Base-by-base conservation (phyloP, 2,329 filamentous ascomycete species). In the Botrytis pseudocinerea region DNA sequence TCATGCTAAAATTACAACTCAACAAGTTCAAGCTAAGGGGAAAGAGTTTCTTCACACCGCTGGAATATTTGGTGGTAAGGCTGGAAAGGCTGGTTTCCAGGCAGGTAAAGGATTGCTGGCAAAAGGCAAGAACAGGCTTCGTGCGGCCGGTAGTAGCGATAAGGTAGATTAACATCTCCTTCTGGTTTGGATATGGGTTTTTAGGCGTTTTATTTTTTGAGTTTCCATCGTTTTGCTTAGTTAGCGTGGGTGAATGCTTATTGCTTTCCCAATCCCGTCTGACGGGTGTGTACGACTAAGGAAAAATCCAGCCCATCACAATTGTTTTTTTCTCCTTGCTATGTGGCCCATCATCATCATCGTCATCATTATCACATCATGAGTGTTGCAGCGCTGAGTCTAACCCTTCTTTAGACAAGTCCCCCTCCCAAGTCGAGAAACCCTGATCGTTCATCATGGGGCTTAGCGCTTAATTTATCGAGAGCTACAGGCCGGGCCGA, bases 101-200 rank as follows among this genome's bases (percentile, higher is more conserved):
- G 93, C 94, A 59, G 94, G 95, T 66, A 97, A 97, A 85, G 95
- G 95, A 70, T 83, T 98, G 76, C 91, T 98, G 82, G 94, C 92
- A 77, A 97, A 97, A 84, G 93, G 95, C 77, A 95, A 93, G 84
- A 95, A 89, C 84, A 95, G 93, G 83, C 90, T 97, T 82, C 85
- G 77, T 68, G 77, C 78, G 73, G 75, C 87, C 75, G 88, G 87
- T 81, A 88, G 88, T 76, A 89, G 90, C 80, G 93, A 96, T 83
- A 97, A 97, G 93, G 93, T 95, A 92, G 80, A 94, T 93, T 90
- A 84, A 86, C 90, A 84, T 83, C 79, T 81, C 79, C 79, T 81
- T 80, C 69, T 73, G 74, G 76, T 75, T 77, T 76, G 77, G 76
- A 76, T 74, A 73, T 70, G 79, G 70, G 77, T 76, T 76, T 75